Evolutionary conservation across 768 basidiomycete species (phyloP).

Genomic region (Amanita thiersii): DNA sequence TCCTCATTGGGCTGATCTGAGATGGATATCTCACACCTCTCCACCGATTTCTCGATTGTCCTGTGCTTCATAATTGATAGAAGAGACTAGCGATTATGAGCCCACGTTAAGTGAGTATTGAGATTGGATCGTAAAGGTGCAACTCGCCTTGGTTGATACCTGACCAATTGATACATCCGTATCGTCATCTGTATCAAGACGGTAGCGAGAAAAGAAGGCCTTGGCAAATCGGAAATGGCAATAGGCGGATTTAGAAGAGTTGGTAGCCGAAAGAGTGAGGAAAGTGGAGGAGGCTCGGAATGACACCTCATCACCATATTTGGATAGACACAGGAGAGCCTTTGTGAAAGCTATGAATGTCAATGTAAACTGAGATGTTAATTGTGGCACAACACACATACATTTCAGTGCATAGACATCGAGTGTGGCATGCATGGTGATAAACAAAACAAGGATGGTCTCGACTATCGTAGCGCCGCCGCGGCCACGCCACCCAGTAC

Average conservation of each 20-base stretch:
- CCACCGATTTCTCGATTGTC: constrained; percentile 69
- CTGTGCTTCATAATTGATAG: constrained; percentile 68
- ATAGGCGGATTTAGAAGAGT: constrained; percentile 76
- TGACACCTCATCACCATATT: constrained; percentile 75
- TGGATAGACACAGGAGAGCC: constrained; percentile 68
- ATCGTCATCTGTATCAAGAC: constrained; percentile 16
- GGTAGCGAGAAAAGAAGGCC: constrained; percentile 65
- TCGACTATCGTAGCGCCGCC: neutral
- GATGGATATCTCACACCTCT: constrained; percentile 68
- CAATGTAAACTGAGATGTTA: constrained; percentile 12
- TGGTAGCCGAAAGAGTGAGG: constrained; percentile 64
- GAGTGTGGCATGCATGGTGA: constrained; percentile 64
- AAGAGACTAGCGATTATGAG: constrained; percentile 37
- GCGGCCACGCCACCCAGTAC: neutral
- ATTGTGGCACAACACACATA: constrained; percentile 17
- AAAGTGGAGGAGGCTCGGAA: constrained; percentile 55
- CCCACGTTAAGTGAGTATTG: too few relatives aligned
- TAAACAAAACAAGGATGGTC: neutral
- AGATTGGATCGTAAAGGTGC: neutral
- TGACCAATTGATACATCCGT: constrained; percentile 48
- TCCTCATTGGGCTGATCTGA: constrained; percentile 35
- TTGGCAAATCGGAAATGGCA: constrained; percentile 66
- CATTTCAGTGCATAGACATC: constrained; percentile 49
- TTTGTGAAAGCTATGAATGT: constrained; percentile 56
- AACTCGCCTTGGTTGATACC: constrained; percentile 54